Base-by-base conservation (phyloP, 345 rosid species). In the Trapa incisa region DNA sequence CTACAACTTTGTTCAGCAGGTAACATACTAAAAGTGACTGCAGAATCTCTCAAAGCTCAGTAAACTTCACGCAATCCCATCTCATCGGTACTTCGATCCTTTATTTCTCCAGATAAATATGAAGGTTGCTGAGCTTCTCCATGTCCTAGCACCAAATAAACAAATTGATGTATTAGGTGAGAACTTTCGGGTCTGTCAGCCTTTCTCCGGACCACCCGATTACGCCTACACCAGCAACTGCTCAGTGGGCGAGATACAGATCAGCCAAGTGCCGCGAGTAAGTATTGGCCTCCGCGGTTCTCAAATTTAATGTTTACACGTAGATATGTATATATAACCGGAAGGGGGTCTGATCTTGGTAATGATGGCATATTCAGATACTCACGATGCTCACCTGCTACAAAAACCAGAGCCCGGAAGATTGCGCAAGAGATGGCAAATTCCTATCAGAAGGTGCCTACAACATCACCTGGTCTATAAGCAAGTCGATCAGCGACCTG, bases 381-480 rank as follows among this genome's bases (percentile, higher is more conserved):
- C 84, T 87, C 42, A 70, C 81, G 6, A 73, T 29, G 32, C 78
- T 85, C 79, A 86, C 87, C 1, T 89, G 94, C 65, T 72, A 73
- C 65, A 61, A 70, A 1, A 73, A 72, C 9, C 77, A 79, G 42
- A 69, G 75, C 1, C 61, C 71, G 2, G 68, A 69, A 68, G 37
- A 66, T 38, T 87, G 96, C 74, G 45, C 7, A 53, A 70, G 35
- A 1, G 11, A 76, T 13, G 89, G 89, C 2, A 89, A 83, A 57
- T 69, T 86, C 72, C 45, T 86, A 1, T 72, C 87, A 0, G 77
- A 80, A 71, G 54, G 68, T 6, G 45, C 78, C 16, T 83, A 75
- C 64, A 64, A 74, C 17, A 73, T 74, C 77, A 81, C 81, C 38
- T 61, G 64, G 70, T 91, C 89, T 4, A 81, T 79, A 35, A 83